Percentiles rank a stretch among this genome's conserved stretches.
Evolutionary conservation across 1,284 basidiomycete species (phyloP).

Genomic region (Moesziomyces parantarcticus): DNA sequence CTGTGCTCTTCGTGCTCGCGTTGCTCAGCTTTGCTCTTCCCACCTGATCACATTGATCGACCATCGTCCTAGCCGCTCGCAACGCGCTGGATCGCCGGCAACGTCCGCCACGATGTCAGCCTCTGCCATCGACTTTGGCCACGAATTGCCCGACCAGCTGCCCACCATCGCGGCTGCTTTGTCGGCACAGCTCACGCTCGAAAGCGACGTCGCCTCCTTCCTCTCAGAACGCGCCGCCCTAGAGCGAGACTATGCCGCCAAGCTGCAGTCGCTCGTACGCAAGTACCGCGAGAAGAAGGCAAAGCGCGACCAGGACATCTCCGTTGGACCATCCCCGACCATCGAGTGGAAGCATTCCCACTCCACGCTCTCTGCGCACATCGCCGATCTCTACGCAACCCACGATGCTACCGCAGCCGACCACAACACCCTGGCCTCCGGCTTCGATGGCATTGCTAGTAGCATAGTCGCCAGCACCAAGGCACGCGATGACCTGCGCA

Average conservation of each 20-base stretch:
- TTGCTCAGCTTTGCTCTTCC: no score
- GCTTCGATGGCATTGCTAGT: constrained; percentile 26
- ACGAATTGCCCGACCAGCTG: constrained; percentile 42
- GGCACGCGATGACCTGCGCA: constrained; percentile 44
- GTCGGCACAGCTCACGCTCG: constrained; percentile 44
- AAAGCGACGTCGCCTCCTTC: constrained; percentile 41
- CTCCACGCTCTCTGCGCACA: constrained; percentile 25
- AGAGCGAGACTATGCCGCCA: constrained; percentile 52
- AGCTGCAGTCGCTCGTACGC: constrained; percentile 40
- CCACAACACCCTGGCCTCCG: constrained; percentile 24
- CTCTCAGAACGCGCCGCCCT: constrained; percentile 51
- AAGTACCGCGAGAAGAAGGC: constrained; percentile 48
- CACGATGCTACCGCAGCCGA: constrained; percentile 26
- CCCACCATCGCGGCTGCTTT: constrained; percentile 33
- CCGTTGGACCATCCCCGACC: constrained; percentile 45
- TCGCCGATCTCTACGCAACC: constrained; percentile 28
- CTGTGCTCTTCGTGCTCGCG: no score
- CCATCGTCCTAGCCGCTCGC: no score
- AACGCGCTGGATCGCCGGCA: background rate
- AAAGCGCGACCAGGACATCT: constrained; percentile 41
- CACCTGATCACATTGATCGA: no score
- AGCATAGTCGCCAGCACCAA: constrained; percentile 29
- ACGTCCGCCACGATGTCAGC: constrained; percentile 15
- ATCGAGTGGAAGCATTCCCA: constrained; percentile 45
- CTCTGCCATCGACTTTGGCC: constrained; percentile 21